Evolutionary conservation across 345 rosid species (phyloP).

Genomic region (Salix caprea): DNA sequence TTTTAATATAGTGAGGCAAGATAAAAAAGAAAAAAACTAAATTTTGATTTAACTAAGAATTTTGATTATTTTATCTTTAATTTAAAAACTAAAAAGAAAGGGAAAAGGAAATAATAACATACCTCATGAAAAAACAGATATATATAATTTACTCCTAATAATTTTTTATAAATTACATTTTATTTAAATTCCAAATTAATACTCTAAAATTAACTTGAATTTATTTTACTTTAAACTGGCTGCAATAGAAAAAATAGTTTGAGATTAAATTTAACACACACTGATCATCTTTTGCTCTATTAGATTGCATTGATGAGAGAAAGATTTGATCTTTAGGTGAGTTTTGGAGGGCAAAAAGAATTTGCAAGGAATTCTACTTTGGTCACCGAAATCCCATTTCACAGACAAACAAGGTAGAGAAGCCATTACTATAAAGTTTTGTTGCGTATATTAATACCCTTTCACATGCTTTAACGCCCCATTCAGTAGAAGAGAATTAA

Average conservation of each 20-base stretch:
- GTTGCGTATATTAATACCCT: not conserved
- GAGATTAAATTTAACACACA: constrained; percentile 37
- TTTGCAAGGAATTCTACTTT: not conserved
- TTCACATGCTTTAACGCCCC: not conserved
- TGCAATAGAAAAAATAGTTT: constrained; percentile 38
- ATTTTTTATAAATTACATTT: too few relatives aligned
- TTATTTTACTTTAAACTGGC: too few relatives aligned
- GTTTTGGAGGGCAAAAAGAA: constrained; percentile 22
- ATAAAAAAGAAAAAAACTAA: too few relatives aligned
- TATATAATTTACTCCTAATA: too few relatives aligned
- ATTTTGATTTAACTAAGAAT: too few relatives aligned
- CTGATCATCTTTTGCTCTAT: constrained; percentile 18
- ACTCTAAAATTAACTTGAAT: too few relatives aligned
- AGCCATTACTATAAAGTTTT: not conserved
- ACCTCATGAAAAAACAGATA: too few relatives aligned
- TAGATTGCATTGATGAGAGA: constrained; percentile 18
- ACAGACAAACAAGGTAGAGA: not conserved
- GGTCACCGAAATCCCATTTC: not conserved
- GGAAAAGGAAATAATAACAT: too few relatives aligned
- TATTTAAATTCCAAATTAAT: too few relatives aligned
- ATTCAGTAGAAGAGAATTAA: not conserved
- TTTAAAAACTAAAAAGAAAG: too few relatives aligned
- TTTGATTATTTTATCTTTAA: too few relatives aligned
- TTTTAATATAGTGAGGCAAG: too few relatives aligned
- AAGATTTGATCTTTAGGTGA: constrained; percentile 13